A percentile compares a stretch with the other conserved stretches of the same genome.
phyloP scores from a whole-genome alignment of 106 monocot species.

The Amphibolis antarctica region DNA sequence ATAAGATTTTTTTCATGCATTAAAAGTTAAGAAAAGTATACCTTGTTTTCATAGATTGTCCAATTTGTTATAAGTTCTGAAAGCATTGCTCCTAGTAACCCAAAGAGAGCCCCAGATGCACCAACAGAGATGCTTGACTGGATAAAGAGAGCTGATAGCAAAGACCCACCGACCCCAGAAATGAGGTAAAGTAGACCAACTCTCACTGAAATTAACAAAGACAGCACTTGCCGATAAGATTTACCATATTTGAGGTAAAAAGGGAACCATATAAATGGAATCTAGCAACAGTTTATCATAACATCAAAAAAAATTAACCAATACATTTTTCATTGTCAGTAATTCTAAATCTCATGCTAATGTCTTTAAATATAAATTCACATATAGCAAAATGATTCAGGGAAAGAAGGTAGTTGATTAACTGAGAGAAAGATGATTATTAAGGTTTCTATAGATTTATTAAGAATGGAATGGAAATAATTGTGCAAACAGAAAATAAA shows the following conservation, averaged over 20 bases:
- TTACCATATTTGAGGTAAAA: not conserved
- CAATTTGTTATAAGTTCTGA: conserved; percentile 96
- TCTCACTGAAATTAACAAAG: conserved; percentile 42
- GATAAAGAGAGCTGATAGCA: conserved; percentile 74
- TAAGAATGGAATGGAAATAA: no score
- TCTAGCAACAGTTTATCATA: no score
- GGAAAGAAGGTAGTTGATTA: no score
- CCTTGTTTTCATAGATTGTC: conserved; percentile 97
- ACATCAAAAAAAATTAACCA: no score
- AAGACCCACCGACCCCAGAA: conserved; percentile 75
- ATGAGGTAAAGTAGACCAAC: conserved; percentile 74
- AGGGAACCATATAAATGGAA: not conserved
- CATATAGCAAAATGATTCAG: no score
- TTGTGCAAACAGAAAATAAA: no score
- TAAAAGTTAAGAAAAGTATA: not conserved
- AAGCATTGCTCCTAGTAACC: conserved; percentile 85
- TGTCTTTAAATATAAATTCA: no score
- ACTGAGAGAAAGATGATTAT: no score
- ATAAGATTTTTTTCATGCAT: not conserved
- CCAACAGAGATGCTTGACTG: conserved; percentile 66
- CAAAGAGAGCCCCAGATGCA: conserved; percentile 93
- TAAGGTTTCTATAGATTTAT: no score
- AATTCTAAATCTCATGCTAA: no score
- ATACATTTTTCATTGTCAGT: no score
- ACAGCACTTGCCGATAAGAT: not conserved